Evolutionary conservation across 2,329 filamentous ascomycete species (phyloP).

Genomic region (Boeremia lycopersici): DNA sequence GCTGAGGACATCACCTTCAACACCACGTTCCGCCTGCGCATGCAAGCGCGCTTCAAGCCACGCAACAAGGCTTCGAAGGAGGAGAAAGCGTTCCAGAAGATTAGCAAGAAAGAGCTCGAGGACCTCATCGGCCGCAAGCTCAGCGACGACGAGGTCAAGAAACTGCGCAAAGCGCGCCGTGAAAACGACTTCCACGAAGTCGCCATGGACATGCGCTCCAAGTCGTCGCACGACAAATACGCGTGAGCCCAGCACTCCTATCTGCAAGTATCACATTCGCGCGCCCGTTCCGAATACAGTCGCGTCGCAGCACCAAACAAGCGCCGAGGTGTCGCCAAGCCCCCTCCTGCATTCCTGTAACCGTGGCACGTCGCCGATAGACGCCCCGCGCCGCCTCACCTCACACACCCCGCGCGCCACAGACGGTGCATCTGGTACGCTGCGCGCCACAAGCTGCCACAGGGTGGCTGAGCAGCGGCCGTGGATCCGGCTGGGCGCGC

Average conservation of each 20-base stretch:
- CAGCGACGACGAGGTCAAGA: constrained; percentile 84
- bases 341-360: too few species aligned
- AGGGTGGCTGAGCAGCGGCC: too few species aligned
- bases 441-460: too few species aligned
- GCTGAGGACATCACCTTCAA: constrained; percentile 69
- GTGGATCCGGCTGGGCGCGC: too few species aligned
- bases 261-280: not conserved
- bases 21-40: constrained; percentile 79
- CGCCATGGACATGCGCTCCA: constrained; percentile 84
- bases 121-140: constrained; percentile 75
- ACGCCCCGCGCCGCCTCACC: too few species aligned
- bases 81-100: constrained; percentile 81
- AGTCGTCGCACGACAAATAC: constrained; percentile 70
- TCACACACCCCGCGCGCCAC: too few species aligned
- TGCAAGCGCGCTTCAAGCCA: constrained; percentile 96
- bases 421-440: too few species aligned
- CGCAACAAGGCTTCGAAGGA: constrained; percentile 78
- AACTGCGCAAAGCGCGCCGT: constrained; percentile 78
- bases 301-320: too few species aligned
- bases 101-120: constrained; percentile 84
- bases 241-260: constrained; percentile 17
- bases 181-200: constrained; percentile 91
- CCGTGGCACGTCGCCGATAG: too few species aligned
- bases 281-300: too few species aligned
- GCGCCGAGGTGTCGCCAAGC: too few species aligned